phyloP scores from a whole-genome alignment of 2,329 filamentous ascomycete genomes.

The Hypoxylon sp. region DNA sequence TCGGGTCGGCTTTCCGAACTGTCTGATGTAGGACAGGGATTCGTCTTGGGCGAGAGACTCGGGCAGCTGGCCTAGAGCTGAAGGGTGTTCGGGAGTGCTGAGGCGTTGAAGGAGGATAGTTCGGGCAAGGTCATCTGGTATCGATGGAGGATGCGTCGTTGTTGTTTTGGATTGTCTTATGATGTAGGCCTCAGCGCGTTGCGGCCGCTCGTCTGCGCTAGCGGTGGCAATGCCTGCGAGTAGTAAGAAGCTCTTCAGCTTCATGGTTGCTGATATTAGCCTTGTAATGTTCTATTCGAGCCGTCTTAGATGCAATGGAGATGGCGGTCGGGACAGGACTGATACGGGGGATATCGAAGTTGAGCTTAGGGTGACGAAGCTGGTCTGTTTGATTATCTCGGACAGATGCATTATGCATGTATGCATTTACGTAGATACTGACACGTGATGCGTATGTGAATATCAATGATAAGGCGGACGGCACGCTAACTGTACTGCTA shows the following conservation, averaged over 20 bases:
- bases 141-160: constrained; percentile 48
- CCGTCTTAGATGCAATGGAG: constrained; percentile 21
- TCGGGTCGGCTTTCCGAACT: constrained; percentile 62
- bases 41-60: constrained; percentile 53
- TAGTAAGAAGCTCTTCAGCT: constrained; percentile 51
- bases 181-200: constrained; percentile 61
- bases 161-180: constrained; percentile 50
- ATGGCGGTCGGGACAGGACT: neutral
- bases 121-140: constrained; percentile 63
- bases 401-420: neutral
- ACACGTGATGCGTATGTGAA: constrained; percentile 22
- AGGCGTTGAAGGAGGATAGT: constrained; percentile 67
- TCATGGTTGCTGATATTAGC: constrained; percentile 45
- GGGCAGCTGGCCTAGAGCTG: constrained; percentile 57
- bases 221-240: constrained; percentile 49
- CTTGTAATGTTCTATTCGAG: constrained; percentile 20
- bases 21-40: constrained; percentile 64
- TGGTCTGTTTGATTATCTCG: constrained; percentile 4
- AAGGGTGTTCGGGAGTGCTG: constrained; percentile 56
- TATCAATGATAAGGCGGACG: too few species aligned
- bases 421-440: neutral
- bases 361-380: constrained; percentile 8
- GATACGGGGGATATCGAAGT: constrained; percentile 4
- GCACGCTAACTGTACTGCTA: too few species aligned
- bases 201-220: constrained; percentile 34